Base-by-base conservation (phyloP, 352 stramenopile species). In the Peronospora farinosa region DNA sequence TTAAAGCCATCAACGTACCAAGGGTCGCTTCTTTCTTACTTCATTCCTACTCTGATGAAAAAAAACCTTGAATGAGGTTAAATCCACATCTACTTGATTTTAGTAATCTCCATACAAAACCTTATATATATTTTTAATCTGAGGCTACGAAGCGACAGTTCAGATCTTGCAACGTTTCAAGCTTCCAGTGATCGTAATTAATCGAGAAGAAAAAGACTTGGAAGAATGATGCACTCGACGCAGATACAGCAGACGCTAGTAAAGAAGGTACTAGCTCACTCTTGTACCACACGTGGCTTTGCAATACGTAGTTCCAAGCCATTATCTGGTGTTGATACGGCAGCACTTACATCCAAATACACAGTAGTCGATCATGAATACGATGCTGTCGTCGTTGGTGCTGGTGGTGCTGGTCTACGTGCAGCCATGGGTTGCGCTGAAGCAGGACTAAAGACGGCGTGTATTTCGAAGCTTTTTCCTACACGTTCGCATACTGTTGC, bases 401-500 rank as follows among this genome's bases (percentile, higher is more conserved):
- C 95, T 3, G 95, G 95, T 40, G 95, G 95, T 23, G 87, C 88
- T 12, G 95, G 95, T 41, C 77, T 96, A 17, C 81, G 92, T n/a
- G 92, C 92, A 0, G 92, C 92, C 51, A 97, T 97, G 92, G 92
- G 92, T 28, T 78, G 92, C 33, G 82, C 74, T 16, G 92, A 97
- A 62, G 80, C 84, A 5, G 94, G 95, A 6, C 94, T 98, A 46
- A 98, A 98, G 75, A 98, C 95, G 7, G 95, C 95, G 13, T 98
- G 95, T 72, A 92, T 98, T 25, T 97, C 93, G 27, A 98, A 98
- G 72, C 74, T 98, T 6, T 98, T 98, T 73, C 95, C 95, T 12
- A 98, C 95, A 19, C 78, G 95, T 1, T 96, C 80, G 19, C 95
- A 98, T 70, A 98, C 95, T 4, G 95, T 98, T 9, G 95, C 95